Base-by-base conservation (phyloP, 345 rosid genomes). In the Dovyalis caffra region DNA sequence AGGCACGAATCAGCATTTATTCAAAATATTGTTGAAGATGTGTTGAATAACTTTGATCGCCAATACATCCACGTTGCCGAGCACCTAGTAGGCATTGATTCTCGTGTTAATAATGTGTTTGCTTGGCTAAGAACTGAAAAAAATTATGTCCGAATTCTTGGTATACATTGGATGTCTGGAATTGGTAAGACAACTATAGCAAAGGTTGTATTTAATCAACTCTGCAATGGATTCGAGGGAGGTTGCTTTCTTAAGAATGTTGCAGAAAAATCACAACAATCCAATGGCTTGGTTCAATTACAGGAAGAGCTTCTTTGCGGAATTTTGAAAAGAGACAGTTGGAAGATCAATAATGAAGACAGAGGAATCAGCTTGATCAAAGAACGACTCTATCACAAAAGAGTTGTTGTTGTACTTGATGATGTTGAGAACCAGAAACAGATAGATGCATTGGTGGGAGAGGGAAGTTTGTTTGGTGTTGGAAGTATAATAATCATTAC, bases 1-100 rank as follows among this genome's bases (percentile, higher is more conserved):
- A 86, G 86, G 77, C 68, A 47, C 1, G 83, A 85, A 66, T 77
- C 80, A 1, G 68, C 43, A 58, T 78, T 86, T 31, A 72, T 78
- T 12, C 83, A 83, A 25, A 73, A 49, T 8, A 78, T 83, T 53
- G 81, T 83, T 6, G 51, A 66, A 16, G 72, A 72, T 25, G 45
- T 83, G 25, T 66, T 79, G 78, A 69, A 74, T 61, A 86, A 66
- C 71, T 47, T 84, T 23, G 78, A 62, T 38, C 65, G 56, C 11
- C 57, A 20, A 1, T 16, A 33, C n/a, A 0, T 63, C 14, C 4
- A 28, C 31, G 38, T 29, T 32, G 37, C 2, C 45, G 2, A 12
- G 8, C 16, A 35, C 23, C 6, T 78, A 0, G 6, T 4, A 15
- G 6, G 26, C 1, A 35, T 65, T 3, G 37, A 65, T 37, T 23